Evolutionary conservation across 1,284 basidiomycete genomes (phyloP).

Genomic region (Marasmius sp.): DNA sequence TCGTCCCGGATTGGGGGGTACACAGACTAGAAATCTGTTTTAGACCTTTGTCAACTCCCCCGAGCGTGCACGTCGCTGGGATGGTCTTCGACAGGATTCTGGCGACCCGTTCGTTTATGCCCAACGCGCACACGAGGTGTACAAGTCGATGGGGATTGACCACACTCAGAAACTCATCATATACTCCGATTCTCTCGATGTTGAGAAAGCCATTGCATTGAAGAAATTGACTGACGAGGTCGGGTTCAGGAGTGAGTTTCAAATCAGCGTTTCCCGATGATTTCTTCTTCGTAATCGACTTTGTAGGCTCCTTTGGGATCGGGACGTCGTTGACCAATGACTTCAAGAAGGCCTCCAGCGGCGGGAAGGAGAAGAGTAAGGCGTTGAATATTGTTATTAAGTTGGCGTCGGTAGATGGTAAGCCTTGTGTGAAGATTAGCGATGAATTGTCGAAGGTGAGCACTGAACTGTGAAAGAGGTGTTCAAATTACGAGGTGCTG

Average conservation of each 20-base stretch:
- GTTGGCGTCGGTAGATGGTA: conserved; percentile 70
- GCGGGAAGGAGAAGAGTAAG: conserved; percentile 63
- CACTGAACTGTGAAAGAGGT: neutral
- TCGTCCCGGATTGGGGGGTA: neutral
- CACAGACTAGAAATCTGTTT: neutral
- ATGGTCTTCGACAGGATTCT: conserved; percentile 87
- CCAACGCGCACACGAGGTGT: conserved; percentile 68
- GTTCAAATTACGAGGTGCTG: neutral
- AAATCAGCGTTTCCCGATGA: neutral
- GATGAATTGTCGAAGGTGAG: conserved; percentile 85
- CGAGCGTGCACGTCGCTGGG: conserved; percentile 69
- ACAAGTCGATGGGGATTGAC: conserved; percentile 66
- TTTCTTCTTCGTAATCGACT: neutral
- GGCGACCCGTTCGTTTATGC: conserved; percentile 85
- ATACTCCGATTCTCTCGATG: conserved; percentile 79
- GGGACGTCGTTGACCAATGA: conserved; percentile 92
- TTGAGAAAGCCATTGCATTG: conserved; percentile 70
- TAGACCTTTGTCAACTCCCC: conserved; percentile 66
- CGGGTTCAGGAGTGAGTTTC: conserved; percentile 66
- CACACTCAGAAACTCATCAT: conserved; percentile 70
- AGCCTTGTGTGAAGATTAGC: conserved; percentile 87
- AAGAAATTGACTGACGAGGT: conserved; percentile 72
- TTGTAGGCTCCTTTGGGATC: conserved; percentile 78
- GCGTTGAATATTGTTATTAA: conserved; percentile 95
- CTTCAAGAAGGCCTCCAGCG: conserved; percentile 61